Conservation (phyloP, 2,329 filamentous ascomycete species). For the Pleurostoma richardsiae region DNA sequence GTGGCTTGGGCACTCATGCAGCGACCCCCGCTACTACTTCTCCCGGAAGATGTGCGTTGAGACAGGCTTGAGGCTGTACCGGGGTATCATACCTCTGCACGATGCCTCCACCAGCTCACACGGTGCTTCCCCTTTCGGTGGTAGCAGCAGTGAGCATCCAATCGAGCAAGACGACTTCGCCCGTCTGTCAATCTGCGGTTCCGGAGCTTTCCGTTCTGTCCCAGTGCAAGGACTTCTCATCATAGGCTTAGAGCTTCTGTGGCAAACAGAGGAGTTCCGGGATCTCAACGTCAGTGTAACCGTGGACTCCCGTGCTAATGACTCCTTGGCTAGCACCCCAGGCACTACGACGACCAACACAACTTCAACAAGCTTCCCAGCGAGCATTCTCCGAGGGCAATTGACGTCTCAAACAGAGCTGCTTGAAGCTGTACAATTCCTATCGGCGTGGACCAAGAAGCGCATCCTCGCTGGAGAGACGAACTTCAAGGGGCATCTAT, state of each 20-base stretch:
- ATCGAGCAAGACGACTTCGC: conserved; percentile 24
- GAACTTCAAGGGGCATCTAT: conserved; percentile 47
- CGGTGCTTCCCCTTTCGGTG: conserved; percentile 1
- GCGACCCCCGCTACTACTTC: conserved; percentile 45
- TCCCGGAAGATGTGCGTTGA: conserved; percentile 32
- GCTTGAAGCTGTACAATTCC: conserved; percentile 32
- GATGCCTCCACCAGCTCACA: conserved; percentile 2
- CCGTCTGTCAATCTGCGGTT: conserved; percentile 31
- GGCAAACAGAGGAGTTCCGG: conserved; percentile 35
- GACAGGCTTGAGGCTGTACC: conserved; percentile 23
- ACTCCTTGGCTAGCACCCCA: too few relatives aligned
- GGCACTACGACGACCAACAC: too few relatives aligned
- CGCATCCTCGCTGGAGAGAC: conserved; percentile 45
- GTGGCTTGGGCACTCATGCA: conserved; percentile 35
- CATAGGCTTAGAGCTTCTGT: conserved; percentile 39
- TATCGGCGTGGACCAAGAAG: conserved; percentile 29
- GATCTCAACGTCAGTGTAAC: conserved; percentile 8
- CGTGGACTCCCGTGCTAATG: too few relatives aligned
- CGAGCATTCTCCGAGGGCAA: conserved; percentile 12
- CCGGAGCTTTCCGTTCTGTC: conserved; percentile 36
- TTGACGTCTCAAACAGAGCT: conserved; percentile 26
- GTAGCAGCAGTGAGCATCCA: not conserved
- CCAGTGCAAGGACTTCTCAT: conserved; percentile 32
- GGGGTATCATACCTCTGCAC: conserved; percentile 6
- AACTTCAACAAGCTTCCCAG: not conserved